phyloP scores from a whole-genome alignment of 2,329 filamentous ascomycete species.

The Pezizomycotina sp. region DNA sequence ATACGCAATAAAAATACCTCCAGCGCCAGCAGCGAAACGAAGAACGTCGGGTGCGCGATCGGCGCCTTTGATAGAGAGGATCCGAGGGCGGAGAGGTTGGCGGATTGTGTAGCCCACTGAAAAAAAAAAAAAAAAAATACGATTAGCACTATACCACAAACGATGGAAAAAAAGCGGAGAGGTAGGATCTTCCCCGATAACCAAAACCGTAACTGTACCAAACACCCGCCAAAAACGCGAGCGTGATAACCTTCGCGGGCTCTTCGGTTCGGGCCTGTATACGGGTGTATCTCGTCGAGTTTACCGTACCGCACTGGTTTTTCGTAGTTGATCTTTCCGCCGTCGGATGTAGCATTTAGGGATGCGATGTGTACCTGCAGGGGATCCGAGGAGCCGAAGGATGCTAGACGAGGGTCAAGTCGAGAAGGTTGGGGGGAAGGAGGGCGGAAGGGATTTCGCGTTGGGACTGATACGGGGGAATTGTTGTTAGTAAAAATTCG shows the following conservation, averaged over 20 bases:
- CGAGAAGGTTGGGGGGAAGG: constrained; percentile 50
- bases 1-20: constrained; percentile 85
- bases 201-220: constrained; percentile 55
- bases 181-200: constrained; percentile 41
- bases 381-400: constrained; percentile 58
- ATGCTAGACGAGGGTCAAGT: constrained; percentile 71
- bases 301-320: constrained; percentile 68
- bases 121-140: not conserved
- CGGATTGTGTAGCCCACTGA: constrained; percentile 68
- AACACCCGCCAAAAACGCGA: constrained; percentile 61
- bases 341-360: constrained; percentile 45
- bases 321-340: constrained; percentile 40
- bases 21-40: constrained; percentile 71
- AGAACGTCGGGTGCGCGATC: constrained; percentile 66
- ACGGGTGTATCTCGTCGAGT: constrained; percentile 69
- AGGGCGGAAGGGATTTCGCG: constrained; percentile 81
- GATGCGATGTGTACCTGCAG: constrained; percentile 46
- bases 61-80: constrained; percentile 63
- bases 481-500: constrained; percentile 4
- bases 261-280: constrained; percentile 65
- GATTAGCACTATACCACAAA: not conserved
- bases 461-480: constrained; percentile 50
- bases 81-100: constrained; percentile 60
- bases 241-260: constrained; percentile 64
- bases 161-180: constrained; percentile 13